Percentiles rank a stretch among this genome's conserved stretches.
phyloP scores from a whole-genome alignment of 2,329 filamentous ascomycete species.

The Trichoderma cornu-damae region DNA sequence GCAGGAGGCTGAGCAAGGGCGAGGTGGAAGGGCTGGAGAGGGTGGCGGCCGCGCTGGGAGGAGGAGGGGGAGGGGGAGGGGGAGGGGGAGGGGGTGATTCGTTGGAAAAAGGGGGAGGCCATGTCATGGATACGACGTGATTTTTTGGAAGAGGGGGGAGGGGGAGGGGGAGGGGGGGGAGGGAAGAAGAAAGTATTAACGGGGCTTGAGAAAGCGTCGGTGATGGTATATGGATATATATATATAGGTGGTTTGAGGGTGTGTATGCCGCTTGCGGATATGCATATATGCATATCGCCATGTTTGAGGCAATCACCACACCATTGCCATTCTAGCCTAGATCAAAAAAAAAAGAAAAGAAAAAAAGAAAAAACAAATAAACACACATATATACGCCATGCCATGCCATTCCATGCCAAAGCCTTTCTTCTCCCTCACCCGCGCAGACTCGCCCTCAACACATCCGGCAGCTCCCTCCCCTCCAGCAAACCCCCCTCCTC shows the following conservation, averaged over 20 bases:
- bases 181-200: too few species aligned
- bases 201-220: too few species aligned
- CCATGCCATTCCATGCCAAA: neutral
- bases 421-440: neutral
- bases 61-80: neutral
- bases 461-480: slow-evolving; percentile 22
- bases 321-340: too few species aligned
- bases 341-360: too few species aligned
- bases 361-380: neutral
- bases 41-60: slow-evolving; percentile 43
- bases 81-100: slow-evolving; percentile 22
- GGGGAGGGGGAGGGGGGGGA: too few species aligned
- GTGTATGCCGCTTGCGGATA: too few species aligned
- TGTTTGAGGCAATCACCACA: too few species aligned
- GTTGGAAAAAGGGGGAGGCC: slow-evolving; percentile 19
- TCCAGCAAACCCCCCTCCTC: slow-evolving; percentile 37
- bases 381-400: neutral
- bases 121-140: slow-evolving; percentile 29
- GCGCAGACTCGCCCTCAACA: slow-evolving; percentile 20
- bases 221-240: too few species aligned
- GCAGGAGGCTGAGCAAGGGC: slow-evolving; percentile 43
- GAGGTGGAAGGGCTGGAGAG: slow-evolving; percentile 56
- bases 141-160: too few species aligned
- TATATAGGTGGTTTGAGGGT: too few species aligned
- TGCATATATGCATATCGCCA: too few species aligned